A percentile compares a stretch with the other conserved stretches of the same genome.
phyloP scores from a whole-genome alignment of 2,329 filamentous ascomycete species.

The Ceratocystis destructans region DNA sequence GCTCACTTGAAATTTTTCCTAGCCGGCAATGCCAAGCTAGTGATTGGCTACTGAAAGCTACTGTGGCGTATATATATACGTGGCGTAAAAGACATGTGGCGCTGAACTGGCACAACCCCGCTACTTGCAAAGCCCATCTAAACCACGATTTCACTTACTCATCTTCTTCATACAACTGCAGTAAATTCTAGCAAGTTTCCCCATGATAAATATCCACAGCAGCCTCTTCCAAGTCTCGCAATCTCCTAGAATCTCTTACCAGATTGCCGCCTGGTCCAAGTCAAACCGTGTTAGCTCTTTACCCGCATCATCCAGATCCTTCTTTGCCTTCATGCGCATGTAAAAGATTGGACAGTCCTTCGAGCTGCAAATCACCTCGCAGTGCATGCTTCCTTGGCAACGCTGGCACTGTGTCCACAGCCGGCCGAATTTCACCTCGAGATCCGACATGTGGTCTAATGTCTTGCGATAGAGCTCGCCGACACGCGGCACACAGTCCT shows the following conservation, averaged over 20 bases:
- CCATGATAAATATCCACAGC: too few relatives aligned
- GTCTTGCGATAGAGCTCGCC: conserved; percentile 92
- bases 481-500: conserved; percentile 68
- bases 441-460: conserved; percentile 71
- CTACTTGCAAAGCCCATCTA: neutral
- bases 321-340: conserved; percentile 99
- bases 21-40: neutral
- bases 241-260: conserved; percentile 27
- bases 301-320: conserved; percentile 89
- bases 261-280: conserved; percentile 57
- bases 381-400: conserved; percentile 95
- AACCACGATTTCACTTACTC: too few relatives aligned
- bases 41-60: neutral
- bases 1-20: conserved; percentile 15
- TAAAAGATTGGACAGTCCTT: conserved; percentile 99
- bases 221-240: neutral
- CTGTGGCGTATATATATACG: neutral
- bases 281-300: conserved; percentile 87
- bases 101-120: neutral
- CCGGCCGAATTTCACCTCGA: conserved; percentile 82
- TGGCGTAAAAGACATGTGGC: neutral
- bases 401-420: conserved; percentile 98
- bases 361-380: conserved; percentile 92
- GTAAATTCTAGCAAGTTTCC: too few relatives aligned
- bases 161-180: too few relatives aligned